Percentiles rank a stretch among this genome's conserved stretches.
Evolutionary conservation across 768 basidiomycete genomes (phyloP).

Genomic region (Exidia glandulosa): DNA sequence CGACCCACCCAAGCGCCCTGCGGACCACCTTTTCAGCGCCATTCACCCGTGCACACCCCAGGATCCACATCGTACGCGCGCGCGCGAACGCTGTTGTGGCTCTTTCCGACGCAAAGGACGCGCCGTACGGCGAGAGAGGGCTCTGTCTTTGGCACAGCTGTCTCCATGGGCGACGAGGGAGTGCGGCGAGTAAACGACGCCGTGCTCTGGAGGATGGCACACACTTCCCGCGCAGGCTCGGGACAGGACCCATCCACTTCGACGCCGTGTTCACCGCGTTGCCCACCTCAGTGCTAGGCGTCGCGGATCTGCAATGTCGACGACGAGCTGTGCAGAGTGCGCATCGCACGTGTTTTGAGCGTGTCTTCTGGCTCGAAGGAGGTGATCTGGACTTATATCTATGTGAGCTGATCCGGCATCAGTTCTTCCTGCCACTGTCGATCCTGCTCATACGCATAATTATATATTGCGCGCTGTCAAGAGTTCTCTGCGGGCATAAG

Average conservation of each 20-base stretch:
- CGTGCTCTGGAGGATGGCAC: constrained; percentile 39
- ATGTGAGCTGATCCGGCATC: too few species aligned
- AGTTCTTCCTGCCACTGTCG: too few species aligned
- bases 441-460: too few species aligned
- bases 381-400: too few species aligned
- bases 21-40: constrained; percentile 26
- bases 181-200: constrained; percentile 32
- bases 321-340: not conserved
- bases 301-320: not conserved
- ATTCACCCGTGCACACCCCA: constrained; percentile 31
- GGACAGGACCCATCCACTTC: not conserved
- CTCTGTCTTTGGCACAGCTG: constrained; percentile 19
- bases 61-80: constrained; percentile 31
- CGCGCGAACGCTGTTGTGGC: constrained; percentile 25
- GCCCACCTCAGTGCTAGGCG: not conserved
- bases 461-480: too few species aligned
- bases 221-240: constrained; percentile 27
- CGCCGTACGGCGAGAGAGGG: constrained; percentile 20
- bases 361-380: too few species aligned
- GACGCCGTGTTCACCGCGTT: not conserved
- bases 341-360: not conserved
- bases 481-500: too few species aligned
- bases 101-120: constrained; percentile 11
- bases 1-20: constrained; percentile 38
- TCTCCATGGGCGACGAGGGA: constrained; percentile 33